Evolutionary conservation across 2,329 filamentous ascomycete genomes (phyloP).

Genomic region (Diplodia intermedia): DNA sequence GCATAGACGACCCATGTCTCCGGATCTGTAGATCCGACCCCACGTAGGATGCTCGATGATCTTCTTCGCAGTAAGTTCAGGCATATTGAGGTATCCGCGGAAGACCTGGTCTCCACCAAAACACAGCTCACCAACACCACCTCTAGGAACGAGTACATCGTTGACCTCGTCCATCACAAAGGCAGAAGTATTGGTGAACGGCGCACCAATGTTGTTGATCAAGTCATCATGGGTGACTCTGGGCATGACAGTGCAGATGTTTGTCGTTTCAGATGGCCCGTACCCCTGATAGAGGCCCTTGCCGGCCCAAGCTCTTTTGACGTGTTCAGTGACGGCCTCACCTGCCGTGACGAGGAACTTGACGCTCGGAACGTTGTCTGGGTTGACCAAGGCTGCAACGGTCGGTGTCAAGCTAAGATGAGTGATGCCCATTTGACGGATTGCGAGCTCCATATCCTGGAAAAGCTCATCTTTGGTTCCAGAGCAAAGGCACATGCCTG

Average conservation of each 20-base stretch:
- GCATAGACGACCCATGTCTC: constrained; percentile 81
- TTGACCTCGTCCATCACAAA: constrained; percentile 63
- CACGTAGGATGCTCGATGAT: constrained; percentile 72
- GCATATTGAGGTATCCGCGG: constrained; percentile 73
- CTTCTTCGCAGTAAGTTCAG: constrained; percentile 67
- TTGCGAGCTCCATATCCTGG: constrained; percentile 71
- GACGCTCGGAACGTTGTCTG: constrained; percentile 71
- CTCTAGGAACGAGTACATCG: constrained; percentile 64
- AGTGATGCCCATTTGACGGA: constrained; percentile 70
- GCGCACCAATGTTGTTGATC: constrained; percentile 77
- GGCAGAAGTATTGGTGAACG: constrained; percentile 77
- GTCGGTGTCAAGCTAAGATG: constrained; percentile 88
- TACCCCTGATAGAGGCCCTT: constrained; percentile 79
- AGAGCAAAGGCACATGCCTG: constrained; percentile 79
- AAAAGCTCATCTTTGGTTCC: constrained; percentile 77
- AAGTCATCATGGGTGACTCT: constrained; percentile 64
- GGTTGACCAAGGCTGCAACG: constrained; percentile 76
- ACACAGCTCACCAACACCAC: constrained; percentile 81
- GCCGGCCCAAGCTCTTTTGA: constrained; percentile 72
- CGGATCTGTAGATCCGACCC: constrained; percentile 80
- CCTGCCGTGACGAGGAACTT: constrained; percentile 81
- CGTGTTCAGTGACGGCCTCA: constrained; percentile 76
- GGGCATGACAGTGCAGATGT: constrained; percentile 78
- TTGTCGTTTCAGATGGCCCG: constrained; percentile 84
- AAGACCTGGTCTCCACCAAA: constrained; percentile 85